These are phyloP conservation scores for Onygenales sp. DNA, from an alignment of 2,329 filamentous ascomycete species.

Conservation along the genomic window DNA sequence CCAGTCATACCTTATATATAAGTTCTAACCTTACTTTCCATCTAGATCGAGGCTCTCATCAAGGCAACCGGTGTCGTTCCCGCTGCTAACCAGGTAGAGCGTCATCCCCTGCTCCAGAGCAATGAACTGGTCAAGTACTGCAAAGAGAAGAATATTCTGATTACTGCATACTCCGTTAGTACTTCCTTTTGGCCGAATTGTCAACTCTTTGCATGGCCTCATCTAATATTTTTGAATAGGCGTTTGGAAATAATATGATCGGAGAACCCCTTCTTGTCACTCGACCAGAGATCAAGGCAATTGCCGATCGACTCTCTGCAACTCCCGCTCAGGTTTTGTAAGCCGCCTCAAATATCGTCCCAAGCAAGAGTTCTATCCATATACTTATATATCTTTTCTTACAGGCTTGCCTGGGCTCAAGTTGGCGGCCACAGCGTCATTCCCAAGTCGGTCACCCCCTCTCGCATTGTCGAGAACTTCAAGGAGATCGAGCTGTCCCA, in stretches of 20 bases:
- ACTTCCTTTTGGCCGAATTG: neutral
- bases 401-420: slow-evolving; percentile 31
- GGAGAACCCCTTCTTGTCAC: slow-evolving; percentile 56
- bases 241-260: slow-evolving; percentile 50
- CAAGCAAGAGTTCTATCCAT: neutral
- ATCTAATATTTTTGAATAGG: slow-evolving; percentile 14
- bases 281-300: slow-evolving; percentile 53
- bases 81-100: slow-evolving; percentile 60
- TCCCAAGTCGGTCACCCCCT: slow-evolving; percentile 34
- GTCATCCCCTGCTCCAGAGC: slow-evolving; percentile 59
- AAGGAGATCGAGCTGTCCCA: slow-evolving; percentile 31
- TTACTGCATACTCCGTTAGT: slow-evolving; percentile 53
- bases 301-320: slow-evolving; percentile 42
- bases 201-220: neutral
- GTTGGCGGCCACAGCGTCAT: slow-evolving; percentile 32
- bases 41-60: slow-evolving; percentile 44
- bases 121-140: slow-evolving; percentile 48
- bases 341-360: slow-evolving; percentile 4
- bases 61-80: slow-evolving; percentile 48
- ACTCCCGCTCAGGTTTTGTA: slow-evolving; percentile 29
- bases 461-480: slow-evolving; percentile 35
- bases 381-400: neutral
- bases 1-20: neutral
- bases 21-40: slow-evolving; percentile 5
- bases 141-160: slow-evolving; percentile 47